Evolutionary conservation across 306 rosid species (phyloP), one percentile per base, ranked within the genome.

Genomic region (Canavalia ensiformis): DNA sequence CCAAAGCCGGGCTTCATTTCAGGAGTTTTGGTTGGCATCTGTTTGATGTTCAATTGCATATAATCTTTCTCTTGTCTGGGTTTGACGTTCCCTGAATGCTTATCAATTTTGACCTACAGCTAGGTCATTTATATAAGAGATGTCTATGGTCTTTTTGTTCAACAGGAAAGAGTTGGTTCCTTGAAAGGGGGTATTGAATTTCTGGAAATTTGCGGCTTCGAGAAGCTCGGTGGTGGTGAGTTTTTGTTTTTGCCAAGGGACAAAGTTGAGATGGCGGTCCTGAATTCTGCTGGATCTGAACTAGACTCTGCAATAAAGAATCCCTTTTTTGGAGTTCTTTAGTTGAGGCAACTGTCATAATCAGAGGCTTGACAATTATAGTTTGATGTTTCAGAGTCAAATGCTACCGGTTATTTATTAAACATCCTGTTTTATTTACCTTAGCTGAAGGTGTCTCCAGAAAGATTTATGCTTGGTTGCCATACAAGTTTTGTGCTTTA

Each of bases 91-190:
- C 2, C 2, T 41, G 31, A 68, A 42, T 28, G 54, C 0, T 39
- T 46, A 44, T 66, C 79, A 62, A 41, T 37, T 42, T 44, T 62
- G 44, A 11, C 55, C 18, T 71, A 47, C 76, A 41, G n/a, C 37
- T 55, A 63, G 50, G 54, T 68, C 46, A 45, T 25, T 62, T 7
- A 44, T 12, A 62, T 33, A 62, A 33, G 18, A 2, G 31, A 6
- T 62, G 58, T 64, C 41, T 51, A 63, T 54, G 54, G 42, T 73
- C n/a, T 4, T 25, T 68, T 75, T 63, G 71, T 76, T 56, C 67
- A 54, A 84, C 94, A 95, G 99, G 99, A 93, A n/a, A 85, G 99
- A 80, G 97, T 95, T 58, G 99, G 97, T 77, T 86, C 90, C 13
- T 80, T 95, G 87, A 85, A 55, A 39, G 99, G 99, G 49, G 94